phyloP scores from a whole-genome alignment of 176 grass and related monocot genomes.

The Avena atlantica region DNA sequence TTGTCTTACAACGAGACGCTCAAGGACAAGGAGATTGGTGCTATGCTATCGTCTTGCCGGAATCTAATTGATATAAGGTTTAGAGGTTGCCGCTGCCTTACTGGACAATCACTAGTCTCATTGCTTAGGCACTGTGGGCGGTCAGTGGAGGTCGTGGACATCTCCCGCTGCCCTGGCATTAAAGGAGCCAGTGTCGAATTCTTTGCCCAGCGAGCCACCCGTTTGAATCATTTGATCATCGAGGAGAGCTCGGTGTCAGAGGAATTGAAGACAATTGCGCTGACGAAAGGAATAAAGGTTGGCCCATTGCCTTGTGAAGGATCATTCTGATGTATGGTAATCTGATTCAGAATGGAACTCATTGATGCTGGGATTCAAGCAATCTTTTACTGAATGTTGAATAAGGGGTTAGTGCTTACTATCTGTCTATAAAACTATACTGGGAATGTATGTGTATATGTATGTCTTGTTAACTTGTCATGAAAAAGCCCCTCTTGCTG shows the following conservation, averaged over 20 bases:
- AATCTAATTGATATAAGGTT: constrained; percentile 76
- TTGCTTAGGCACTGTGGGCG: constrained; percentile 70
- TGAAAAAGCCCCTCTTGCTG: constrained; percentile 29
- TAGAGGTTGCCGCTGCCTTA: constrained; percentile 72
- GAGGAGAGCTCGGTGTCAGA: constrained; percentile 65
- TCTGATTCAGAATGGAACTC: constrained; percentile 40
- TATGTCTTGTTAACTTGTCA: constrained; percentile 12
- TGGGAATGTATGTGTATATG: constrained; percentile 7
- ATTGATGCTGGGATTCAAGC: not conserved
- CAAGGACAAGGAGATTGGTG: constrained; percentile 71
- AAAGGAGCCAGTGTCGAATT: constrained; percentile 46
- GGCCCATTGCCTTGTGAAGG: constrained; percentile 41
- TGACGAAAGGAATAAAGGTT: constrained; percentile 61
- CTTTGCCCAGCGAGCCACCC: constrained; percentile 53
- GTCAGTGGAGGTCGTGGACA: constrained; percentile 68
- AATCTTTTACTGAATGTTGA: constrained; percentile 22
- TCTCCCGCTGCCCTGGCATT: constrained; percentile 66
- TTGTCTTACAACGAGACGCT: constrained; percentile 88
- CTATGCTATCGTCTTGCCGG: constrained; percentile 85
- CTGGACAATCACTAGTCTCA: constrained; percentile 41
- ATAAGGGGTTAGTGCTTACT: constrained; percentile 33
- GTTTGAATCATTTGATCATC: constrained; percentile 59
- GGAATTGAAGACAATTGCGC: constrained; percentile 41
- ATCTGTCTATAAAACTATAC: constrained; percentile 20
- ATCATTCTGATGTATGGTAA: constrained; percentile 40